Conservation (phyloP, 768 basidiomycete species). For the Pulveroboletus sp. region DNA sequence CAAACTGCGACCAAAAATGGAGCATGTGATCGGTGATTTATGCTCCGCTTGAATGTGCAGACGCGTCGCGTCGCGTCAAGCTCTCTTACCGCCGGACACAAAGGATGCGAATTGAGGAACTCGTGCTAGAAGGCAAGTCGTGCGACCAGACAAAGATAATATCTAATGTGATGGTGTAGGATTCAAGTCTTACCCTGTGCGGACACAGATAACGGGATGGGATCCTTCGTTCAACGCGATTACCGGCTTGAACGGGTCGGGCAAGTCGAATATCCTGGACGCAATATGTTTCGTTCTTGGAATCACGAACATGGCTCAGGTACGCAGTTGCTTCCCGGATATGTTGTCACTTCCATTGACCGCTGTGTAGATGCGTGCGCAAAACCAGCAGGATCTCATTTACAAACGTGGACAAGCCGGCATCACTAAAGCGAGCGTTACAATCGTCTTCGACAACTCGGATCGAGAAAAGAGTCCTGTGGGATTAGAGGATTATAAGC, state of each 20-base stretch:
- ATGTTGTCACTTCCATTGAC: neutral
- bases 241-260: conserved; percentile 92
- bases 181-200: conserved; percentile 97
- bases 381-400: conserved; percentile 96
- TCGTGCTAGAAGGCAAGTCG: conserved; percentile 80
- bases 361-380: conserved; percentile 74
- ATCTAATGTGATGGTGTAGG: conserved; percentile 43
- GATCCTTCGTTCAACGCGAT: conserved; percentile 98
- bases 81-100: neutral
- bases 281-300: conserved; percentile 99
- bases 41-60: conserved; percentile 24
- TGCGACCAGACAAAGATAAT: neutral
- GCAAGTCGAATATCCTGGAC: conserved; percentile 99
- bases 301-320: conserved; percentile 95
- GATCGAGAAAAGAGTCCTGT: conserved; percentile 81
- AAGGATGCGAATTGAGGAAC: conserved; percentile 90
- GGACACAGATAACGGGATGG: conserved; percentile 96
- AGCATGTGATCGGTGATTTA: conserved; percentile 17
- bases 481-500: conserved; percentile 74
- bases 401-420: conserved; percentile 99
- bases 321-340: conserved; percentile 30
- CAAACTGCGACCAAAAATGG: neutral
- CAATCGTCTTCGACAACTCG: conserved; percentile 98
- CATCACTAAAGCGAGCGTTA: conserved; percentile 94
- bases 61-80: conserved; percentile 33